Conservation (phyloP, 345 rosid genomes). For the Citrus glauca region DNA sequence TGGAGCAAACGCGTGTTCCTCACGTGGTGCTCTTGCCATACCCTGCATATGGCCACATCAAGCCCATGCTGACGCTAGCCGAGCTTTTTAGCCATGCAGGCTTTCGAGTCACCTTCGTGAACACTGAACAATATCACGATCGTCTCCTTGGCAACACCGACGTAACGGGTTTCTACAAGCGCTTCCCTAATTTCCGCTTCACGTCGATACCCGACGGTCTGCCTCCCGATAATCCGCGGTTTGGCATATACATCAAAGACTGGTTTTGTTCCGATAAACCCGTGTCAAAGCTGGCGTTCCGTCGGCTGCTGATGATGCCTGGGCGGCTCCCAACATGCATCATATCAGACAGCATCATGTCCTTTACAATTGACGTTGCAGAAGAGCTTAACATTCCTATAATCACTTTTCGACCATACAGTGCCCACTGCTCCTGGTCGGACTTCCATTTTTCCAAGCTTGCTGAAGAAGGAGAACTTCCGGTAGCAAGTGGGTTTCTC, state of each 20-base stretch:
- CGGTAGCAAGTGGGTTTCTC: conserved; percentile 26
- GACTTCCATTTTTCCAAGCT: conserved; percentile 30
- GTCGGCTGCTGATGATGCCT: conserved; percentile 9
- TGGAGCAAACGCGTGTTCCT: neutral
- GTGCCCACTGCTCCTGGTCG: conserved; percentile 31
- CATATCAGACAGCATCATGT: conserved; percentile 33
- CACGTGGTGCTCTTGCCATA: conserved; percentile 52
- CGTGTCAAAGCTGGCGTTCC: conserved; percentile 4
- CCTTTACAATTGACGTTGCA: conserved; percentile 29
- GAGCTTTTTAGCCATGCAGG: conserved; percentile 44
- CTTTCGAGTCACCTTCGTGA: conserved; percentile 53
- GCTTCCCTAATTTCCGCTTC: conserved; percentile 27
- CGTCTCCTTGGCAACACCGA: conserved; percentile 22
- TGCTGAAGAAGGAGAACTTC: conserved; percentile 35
- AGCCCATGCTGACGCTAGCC: conserved; percentile 56
- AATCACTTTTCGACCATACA: conserved; percentile 25
- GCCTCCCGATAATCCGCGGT: conserved; percentile 19
- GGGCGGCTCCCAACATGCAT: conserved; percentile 21
- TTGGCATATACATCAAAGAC: conserved; percentile 1
- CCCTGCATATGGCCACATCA: conserved; percentile 61
- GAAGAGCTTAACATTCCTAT: conserved; percentile 30
- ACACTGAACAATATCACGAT: conserved; percentile 30
- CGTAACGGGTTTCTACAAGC: conserved; percentile 26
- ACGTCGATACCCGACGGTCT: conserved; percentile 26
- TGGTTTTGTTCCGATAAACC: conserved; percentile 5